Percentiles rank a stretch among this genome's conserved stretches.
These are phyloP conservation scores for Austroboletus niveus DNA, from an alignment of 1,284 basidiomycete genomes.

Conservation along the genomic window DNA sequence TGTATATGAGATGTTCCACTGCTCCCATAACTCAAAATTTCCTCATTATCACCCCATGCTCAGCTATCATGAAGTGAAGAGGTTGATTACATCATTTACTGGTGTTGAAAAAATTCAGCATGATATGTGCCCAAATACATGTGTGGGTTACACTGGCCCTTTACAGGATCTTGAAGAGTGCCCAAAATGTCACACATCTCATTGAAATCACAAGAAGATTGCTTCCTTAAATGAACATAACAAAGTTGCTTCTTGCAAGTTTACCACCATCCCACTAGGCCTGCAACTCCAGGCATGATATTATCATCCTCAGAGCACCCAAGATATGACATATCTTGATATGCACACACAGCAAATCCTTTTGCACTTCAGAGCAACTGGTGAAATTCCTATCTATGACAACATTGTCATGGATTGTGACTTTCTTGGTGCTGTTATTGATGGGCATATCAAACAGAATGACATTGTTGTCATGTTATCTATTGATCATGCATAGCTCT, in stretches of 20 bases:
- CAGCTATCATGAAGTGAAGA: not conserved
- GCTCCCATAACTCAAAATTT: no score
- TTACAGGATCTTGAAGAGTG: constrained; percentile 6
- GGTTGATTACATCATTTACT: constrained; percentile 1
- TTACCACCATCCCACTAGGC: constrained; percentile 31
- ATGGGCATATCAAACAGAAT: not conserved
- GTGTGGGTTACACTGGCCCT: constrained; percentile 13
- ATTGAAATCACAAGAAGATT: constrained; percentile 13
- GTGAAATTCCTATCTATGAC: not conserved
- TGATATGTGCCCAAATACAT: constrained; percentile 12
- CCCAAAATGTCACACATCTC: constrained; percentile 20
- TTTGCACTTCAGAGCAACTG: not conserved
- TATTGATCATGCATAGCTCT: constrained; percentile 1
- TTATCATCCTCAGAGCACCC: constrained; percentile 7
- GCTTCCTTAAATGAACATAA: not conserved
- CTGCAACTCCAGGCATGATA: constrained; percentile 4
- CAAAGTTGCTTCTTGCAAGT: constrained; percentile 21
- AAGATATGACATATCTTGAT: not conserved
- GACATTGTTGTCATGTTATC: constrained; percentile 6
- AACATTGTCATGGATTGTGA: not conserved
- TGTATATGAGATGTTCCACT: no score
- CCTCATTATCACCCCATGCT: no score
- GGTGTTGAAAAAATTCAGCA: constrained; percentile 3
- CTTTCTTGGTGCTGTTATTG: not conserved
- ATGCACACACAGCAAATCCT: not conserved